Conservation (phyloP, 208 protist genomes). For the Leishmania gerbilli region DNA sequence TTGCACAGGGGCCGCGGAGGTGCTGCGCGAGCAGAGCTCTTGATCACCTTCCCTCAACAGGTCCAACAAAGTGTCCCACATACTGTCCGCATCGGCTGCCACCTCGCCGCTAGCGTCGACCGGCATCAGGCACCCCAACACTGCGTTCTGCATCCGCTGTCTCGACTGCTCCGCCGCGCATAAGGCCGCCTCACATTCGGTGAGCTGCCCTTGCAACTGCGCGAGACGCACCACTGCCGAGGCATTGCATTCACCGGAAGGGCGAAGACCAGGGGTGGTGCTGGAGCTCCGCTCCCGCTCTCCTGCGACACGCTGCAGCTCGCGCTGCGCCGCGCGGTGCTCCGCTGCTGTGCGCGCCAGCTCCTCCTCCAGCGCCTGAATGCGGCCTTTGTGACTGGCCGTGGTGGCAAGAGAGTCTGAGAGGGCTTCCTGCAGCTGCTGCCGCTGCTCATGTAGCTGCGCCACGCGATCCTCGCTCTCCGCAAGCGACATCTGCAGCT, state of each 20-base stretch:
- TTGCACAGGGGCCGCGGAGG: background rate
- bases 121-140: slow-evolving; percentile 5
- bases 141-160: slow-evolving; percentile 2
- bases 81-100: background rate
- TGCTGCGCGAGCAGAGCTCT: no score
- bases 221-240: slow-evolving; percentile 9
- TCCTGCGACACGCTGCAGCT: slow-evolving; percentile 5
- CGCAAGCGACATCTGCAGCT: background rate
- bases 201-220: slow-evolving; percentile 15
- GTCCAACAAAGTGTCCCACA: slow-evolving; percentile 6
- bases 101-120: background rate
- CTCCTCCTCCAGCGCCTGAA: slow-evolving; percentile 36
- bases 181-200: slow-evolving; percentile 17
- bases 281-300: background rate
- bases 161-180: slow-evolving; percentile 13
- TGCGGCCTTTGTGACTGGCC: slow-evolving; percentile 16
- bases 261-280: background rate
- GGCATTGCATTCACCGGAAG: background rate
- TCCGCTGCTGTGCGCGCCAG: slow-evolving; percentile 18
- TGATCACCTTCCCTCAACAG: background rate
- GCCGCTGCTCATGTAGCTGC: slow-evolving; percentile 16
- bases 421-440: slow-evolving; percentile 15
- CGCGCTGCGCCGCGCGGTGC: slow-evolving; percentile 7
- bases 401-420: slow-evolving; percentile 20
- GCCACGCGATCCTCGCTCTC: background rate